Evolutionary conservation across 257 asterid genomes (phyloP).

Genomic region (Fraxinus excelsior): DNA sequence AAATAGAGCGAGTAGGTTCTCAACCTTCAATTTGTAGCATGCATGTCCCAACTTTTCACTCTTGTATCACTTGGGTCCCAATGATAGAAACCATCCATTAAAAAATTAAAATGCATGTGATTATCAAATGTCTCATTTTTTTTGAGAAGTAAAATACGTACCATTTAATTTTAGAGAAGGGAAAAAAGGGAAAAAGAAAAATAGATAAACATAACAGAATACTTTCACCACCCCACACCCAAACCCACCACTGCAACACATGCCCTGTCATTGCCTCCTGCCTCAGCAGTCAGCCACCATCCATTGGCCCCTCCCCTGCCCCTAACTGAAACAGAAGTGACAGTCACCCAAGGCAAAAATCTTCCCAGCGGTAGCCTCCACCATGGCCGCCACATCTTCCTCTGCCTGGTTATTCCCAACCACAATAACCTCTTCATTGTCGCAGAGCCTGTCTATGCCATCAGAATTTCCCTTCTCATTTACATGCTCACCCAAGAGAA

Average conservation of each 20-base stretch:
- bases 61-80: neutral
- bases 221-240: neutral
- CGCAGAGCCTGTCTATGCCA: neutral
- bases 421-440: neutral
- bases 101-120: neutral
- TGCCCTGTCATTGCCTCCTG: neutral
- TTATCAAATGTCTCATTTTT: neutral
- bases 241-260: neutral
- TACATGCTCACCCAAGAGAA: neutral
- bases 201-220: neutral
- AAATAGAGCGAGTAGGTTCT: neutral
- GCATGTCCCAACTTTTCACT: neutral
- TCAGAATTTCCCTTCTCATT: neutral
- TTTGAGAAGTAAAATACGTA: neutral
- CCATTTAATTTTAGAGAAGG: neutral
- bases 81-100: neutral
- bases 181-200: too few species aligned
- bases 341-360: neutral
- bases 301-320: neutral
- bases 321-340: neutral
- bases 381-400: neutral
- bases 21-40: neutral
- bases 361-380: neutral
- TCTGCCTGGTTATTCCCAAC: neutral
- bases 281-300: neutral